Percentiles rank a stretch among this genome's conserved stretches.
Conservation (phyloP, 768 basidiomycete genomes). For the Exsudoporus frostii region DNA sequence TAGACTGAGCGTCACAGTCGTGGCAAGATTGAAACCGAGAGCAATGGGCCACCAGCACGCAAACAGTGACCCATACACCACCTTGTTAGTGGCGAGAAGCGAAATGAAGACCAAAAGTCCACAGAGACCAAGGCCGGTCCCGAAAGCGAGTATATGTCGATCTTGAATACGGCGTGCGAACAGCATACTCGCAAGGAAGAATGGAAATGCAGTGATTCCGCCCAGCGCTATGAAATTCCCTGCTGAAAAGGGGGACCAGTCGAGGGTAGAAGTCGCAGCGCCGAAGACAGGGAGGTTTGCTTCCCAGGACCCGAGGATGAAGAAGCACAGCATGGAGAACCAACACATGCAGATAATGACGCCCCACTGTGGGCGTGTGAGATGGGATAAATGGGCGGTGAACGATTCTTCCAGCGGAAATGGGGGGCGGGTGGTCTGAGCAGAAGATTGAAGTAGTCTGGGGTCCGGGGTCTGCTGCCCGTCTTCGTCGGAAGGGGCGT, state of each 20-base stretch:
- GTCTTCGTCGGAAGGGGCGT: neutral
- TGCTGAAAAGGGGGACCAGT: constrained; percentile 59
- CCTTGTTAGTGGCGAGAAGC: constrained; percentile 38
- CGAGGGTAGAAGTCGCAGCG: constrained; percentile 38
- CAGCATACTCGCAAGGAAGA: constrained; percentile 60
- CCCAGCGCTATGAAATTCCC: constrained; percentile 73
- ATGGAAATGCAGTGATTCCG: constrained; percentile 59
- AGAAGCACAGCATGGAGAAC: constrained; percentile 68
- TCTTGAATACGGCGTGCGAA: constrained; percentile 59
- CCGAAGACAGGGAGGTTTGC: constrained; percentile 64
- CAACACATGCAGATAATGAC: constrained; percentile 65
- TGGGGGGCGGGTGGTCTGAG: neutral
- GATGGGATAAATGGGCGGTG: constrained; percentile 5
- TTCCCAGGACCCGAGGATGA: constrained; percentile 69
- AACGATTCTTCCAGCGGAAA: constrained; percentile 6
- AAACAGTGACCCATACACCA: constrained; percentile 48
- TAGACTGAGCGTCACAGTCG: constrained; percentile 62
- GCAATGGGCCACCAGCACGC: constrained; percentile 49
- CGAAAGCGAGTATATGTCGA: constrained; percentile 53
- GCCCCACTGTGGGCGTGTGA: constrained; percentile 43
- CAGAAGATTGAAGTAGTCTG: neutral
- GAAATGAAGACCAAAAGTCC: constrained; percentile 52
- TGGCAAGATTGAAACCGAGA: constrained; percentile 71
- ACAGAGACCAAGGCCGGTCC: constrained; percentile 46
- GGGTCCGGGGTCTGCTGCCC: neutral